Conservation (phyloP, 495 filamentous ascomycete genomes). For the Penicillium argentinense region DNA sequence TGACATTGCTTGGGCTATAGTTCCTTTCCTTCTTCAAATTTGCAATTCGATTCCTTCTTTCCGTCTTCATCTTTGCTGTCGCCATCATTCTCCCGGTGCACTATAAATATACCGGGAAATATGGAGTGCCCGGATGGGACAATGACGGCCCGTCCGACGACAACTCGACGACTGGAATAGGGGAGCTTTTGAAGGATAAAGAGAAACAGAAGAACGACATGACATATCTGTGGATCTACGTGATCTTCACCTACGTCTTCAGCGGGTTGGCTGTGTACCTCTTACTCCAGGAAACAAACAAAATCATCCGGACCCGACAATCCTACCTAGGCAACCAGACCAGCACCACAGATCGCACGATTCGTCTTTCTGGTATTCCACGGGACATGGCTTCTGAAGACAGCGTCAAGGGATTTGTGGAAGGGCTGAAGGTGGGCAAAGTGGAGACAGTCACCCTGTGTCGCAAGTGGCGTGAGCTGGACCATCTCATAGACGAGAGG, state of each 20-base stretch:
- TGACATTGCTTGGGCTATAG: conserved; percentile 36
- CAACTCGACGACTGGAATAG: conserved; percentile 11
- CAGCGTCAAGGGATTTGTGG: conserved; percentile 82
- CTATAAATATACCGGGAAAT: conserved; percentile 58
- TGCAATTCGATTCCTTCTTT: conserved; percentile 76
- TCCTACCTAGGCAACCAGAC: conserved; percentile 90
- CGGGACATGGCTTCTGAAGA: conserved; percentile 74
- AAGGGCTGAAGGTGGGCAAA: conserved; percentile 86
- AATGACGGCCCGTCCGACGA: conserved; percentile 20
- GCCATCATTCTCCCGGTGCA: conserved; percentile 85
- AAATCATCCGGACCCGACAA: conserved; percentile 81
- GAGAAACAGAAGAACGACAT: conserved; percentile 33
- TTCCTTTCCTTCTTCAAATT: conserved; percentile 95
- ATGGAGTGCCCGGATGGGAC: conserved; percentile 43
- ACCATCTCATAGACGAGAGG: conserved; percentile 70
- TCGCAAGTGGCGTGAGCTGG: conserved; percentile 81
- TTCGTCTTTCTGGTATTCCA: conserved; percentile 88
- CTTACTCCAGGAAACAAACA: conserved; percentile 75
- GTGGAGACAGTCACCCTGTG: conserved; percentile 89
- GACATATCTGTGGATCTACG: conserved; percentile 87
- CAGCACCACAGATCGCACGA: conserved; percentile 90
- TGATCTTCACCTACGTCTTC: conserved; percentile 90
- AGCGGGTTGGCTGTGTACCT: conserved; percentile 79
- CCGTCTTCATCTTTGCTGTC: conserved; percentile 76
- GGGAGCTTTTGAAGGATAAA: conserved; percentile 21